Evolutionary conservation across 2,329 filamentous ascomycete genomes (phyloP).

Genomic region (Metarhizium brunneum): DNA sequence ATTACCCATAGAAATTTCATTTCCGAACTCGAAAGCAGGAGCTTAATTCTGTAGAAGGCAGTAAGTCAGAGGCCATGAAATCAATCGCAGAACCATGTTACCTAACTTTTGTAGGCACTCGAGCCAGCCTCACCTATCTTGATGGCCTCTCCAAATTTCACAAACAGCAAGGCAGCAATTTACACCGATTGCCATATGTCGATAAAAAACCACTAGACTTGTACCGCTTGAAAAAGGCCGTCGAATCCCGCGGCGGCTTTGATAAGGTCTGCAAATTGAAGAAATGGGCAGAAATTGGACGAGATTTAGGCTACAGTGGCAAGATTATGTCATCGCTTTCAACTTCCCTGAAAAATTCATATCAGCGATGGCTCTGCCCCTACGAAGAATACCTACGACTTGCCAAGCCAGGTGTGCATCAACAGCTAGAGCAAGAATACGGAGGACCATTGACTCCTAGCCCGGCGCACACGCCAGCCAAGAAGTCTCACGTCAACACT

Average conservation of each 20-base stretch:
- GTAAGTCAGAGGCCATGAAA: conserved; percentile 41
- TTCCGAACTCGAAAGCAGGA: conserved; percentile 95
- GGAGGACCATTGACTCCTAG: conserved; percentile 82
- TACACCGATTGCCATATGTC: conserved; percentile 90
- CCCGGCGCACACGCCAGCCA: conserved; percentile 60
- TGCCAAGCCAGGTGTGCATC: conserved; percentile 92
- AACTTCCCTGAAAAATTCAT: conserved; percentile 96
- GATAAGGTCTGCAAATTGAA: conserved; percentile 95
- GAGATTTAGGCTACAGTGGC: conserved; percentile 92
- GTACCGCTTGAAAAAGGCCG: conserved; percentile 93
- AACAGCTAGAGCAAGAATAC: conserved; percentile 87
- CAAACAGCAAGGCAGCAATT: conserved; percentile 88
- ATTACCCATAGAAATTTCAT: conserved; percentile 67
- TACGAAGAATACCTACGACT: conserved; percentile 91
- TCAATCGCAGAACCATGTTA: not conserved
- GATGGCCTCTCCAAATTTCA: conserved; percentile 94
- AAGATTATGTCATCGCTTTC: conserved; percentile 99
- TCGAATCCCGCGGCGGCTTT: conserved; percentile 89
- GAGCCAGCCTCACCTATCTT: conserved; percentile 91
- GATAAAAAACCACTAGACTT: conserved; percentile 95
- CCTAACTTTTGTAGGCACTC: conserved; percentile 54
- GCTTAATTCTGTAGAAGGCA: conserved; percentile 95
- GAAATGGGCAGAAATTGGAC: conserved; percentile 98
- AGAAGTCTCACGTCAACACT: conserved; percentile 50
- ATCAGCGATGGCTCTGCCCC: conserved; percentile 90